Base-by-base conservation (phyloP, 1,284 basidiomycete genomes). In the Earliella scabrosa region DNA sequence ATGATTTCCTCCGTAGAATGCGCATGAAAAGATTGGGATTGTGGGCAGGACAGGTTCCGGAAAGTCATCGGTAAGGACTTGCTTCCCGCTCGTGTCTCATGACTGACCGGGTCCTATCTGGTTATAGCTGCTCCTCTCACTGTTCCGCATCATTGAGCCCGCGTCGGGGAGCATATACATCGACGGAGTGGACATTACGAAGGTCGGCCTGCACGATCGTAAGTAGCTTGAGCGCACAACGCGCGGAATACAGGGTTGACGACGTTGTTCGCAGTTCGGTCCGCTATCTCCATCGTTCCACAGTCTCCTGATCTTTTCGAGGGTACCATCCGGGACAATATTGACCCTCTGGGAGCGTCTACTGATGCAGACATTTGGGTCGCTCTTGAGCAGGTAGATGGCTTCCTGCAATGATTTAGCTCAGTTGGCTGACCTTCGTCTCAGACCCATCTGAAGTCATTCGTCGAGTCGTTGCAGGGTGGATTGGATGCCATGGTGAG, bases 31-130 rank as follows among this genome's bases (percentile, higher is more conserved):
- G 63, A 84, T 97, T 46, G 94, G 93, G 20, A 82, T 96, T 4
- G 88, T 87, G 66, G 95, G 95, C 2, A 77, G 95, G 57, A 98
- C 96, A 0, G 95, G 96, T 1, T 92, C 93, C n/a, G 95, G 95
- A 58, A 97, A 97, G 75, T 91, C 87, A 26, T 91, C 90, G 3
- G 82, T 95, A 56, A 78, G 86, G 82, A 32, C 72, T 48, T 23
- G 8, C 55, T 27, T 6, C 1, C 64, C 4, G 54, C 5, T 34
- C 50, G 6, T 14, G 31, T 18, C 45, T 50, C 10, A 2, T 20
- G 24, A 8, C 54, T n/a, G 50, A 39, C 32, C 24, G 11, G 52
- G 50, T 24, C 45, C 26, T 5, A 34, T 58, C 29, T 36, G 31
- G 1, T 2, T 36, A 38, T 59, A 87, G 81, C 69, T 87, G 16